These are phyloP conservation scores for Globisporangium takayamanum DNA, from an alignment of 352 stramenopile species.

Conservation along the genomic window DNA sequence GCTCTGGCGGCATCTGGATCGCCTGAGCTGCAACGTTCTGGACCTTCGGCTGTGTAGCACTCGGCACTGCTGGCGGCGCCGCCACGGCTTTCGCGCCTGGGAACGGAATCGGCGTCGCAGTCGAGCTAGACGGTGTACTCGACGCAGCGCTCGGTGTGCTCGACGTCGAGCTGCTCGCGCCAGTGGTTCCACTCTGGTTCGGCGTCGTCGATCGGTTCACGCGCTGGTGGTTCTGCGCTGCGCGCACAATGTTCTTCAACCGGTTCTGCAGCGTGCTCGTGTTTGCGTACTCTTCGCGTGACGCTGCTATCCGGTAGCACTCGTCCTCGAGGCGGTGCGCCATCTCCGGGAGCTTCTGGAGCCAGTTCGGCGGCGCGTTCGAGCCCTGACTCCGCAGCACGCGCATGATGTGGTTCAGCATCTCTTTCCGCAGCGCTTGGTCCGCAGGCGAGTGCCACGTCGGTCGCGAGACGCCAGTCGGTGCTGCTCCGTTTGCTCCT, in stretches of 20 bases:
- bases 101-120: slow-evolving; percentile 49
- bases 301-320: slow-evolving; percentile 88
- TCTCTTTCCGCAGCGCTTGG: slow-evolving; percentile 71
- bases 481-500: neutral
- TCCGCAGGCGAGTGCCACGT: slow-evolving; percentile 70
- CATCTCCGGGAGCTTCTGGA: slow-evolving; percentile 97
- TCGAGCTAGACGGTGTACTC: slow-evolving; percentile 1
- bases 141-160: slow-evolving; percentile 13
- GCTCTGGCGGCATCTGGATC: slow-evolving; percentile 71
- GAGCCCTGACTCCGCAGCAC: slow-evolving; percentile 94
- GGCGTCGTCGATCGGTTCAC: slow-evolving; percentile 25
- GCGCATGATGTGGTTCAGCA: slow-evolving; percentile 90
- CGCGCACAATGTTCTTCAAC: slow-evolving; percentile 92
- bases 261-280: slow-evolving; percentile 91
- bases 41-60: slow-evolving; percentile 11
- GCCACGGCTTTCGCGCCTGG: slow-evolving; percentile 41
- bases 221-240: slow-evolving; percentile 58
- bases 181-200: slow-evolving; percentile 6
- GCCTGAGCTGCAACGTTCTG: slow-evolving; percentile 32
- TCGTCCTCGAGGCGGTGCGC: slow-evolving; percentile 96
- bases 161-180: slow-evolving; percentile 7
- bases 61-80: neutral
- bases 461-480: slow-evolving; percentile 18
- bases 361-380: slow-evolving; percentile 94
- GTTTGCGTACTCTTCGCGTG: slow-evolving; percentile 94